Conservation (phyloP, 257 asterid species). For the Cinchona pubescens region DNA sequence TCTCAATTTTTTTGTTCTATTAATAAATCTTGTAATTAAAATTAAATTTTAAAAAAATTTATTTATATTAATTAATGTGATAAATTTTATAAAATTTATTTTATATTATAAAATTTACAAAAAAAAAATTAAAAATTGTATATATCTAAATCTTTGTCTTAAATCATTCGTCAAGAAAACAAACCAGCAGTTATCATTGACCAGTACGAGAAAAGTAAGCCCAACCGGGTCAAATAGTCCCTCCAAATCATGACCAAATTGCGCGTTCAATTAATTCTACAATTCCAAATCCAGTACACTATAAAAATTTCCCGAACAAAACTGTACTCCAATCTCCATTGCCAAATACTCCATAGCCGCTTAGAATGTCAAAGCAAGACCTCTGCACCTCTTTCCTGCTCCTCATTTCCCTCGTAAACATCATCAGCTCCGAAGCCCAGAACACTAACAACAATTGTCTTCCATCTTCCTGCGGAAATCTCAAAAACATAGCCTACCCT, state of each 20-base stretch:
- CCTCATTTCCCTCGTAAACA: constrained; percentile 11
- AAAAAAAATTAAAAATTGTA: too few relatives aligned
- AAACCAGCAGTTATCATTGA: background rate
- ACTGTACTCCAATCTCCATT: too few relatives aligned
- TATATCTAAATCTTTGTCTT: too few relatives aligned
- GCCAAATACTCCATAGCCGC: background rate
- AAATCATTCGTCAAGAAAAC: background rate
- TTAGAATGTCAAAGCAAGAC: constrained; percentile 21
- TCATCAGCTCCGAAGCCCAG: constrained; percentile 32
- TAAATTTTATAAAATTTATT: too few relatives aligned
- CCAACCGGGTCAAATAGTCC: background rate
- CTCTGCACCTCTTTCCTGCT: constrained; percentile 18
- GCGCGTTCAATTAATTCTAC: constrained; percentile 3
- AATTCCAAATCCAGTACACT: background rate
- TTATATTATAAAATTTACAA: too few relatives aligned
- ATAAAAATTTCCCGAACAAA: background rate
- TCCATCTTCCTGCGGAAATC: constrained; percentile 53
- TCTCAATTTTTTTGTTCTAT: too few relatives aligned
- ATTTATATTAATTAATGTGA: too few relatives aligned
- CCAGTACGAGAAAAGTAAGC: background rate
- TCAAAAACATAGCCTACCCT: constrained; percentile 42
- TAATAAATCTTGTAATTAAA: too few relatives aligned
- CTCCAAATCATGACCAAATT: background rate
- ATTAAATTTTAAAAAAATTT: too few relatives aligned
- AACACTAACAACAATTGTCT: constrained; percentile 20